Percentiles rank a stretch among this genome's conserved stretches.
phyloP scores from a whole-genome alignment of 169 alveolate species.

The Cyclospora cayetanensis region DNA sequence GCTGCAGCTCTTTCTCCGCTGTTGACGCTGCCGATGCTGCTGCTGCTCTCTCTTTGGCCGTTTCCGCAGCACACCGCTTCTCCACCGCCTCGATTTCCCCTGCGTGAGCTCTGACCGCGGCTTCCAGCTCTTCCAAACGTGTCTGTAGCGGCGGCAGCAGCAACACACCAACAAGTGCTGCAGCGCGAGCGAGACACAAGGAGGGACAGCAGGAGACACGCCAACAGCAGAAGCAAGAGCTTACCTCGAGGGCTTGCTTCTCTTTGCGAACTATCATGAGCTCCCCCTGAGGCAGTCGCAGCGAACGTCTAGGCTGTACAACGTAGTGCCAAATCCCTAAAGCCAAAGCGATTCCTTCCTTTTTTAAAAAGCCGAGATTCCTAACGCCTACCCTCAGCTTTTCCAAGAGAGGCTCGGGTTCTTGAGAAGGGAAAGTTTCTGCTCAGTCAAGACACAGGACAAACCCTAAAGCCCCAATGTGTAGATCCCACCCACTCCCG shows the following conservation, averaged over 20 bases:
- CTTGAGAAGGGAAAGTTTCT: not conserved
- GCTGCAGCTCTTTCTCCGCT: constrained; percentile 34
- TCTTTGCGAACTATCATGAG: not conserved
- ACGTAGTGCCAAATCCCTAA: not conserved
- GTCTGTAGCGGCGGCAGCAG: not conserved
- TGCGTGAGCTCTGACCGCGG: not conserved
- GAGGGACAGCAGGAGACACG: not conserved
- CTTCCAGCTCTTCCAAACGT: constrained; percentile 20
- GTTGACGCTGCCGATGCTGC: constrained; percentile 25
- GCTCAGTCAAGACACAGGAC: not conserved
- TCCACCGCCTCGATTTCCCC: not conserved
- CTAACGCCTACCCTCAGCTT: not conserved
- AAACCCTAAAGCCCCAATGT: constrained; percentile 2
- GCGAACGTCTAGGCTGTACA: not conserved
- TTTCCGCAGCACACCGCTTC: constrained; percentile 16
- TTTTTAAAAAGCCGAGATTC: not conserved
- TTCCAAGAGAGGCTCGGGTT: constrained; percentile 6
- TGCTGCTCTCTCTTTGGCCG: constrained; percentile 23
- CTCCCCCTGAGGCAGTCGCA: not conserved
- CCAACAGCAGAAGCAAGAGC: not conserved
- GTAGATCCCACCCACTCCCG: no score
- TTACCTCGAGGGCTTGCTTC: not conserved
- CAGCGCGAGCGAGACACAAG: constrained; percentile 1
- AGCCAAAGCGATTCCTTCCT: not conserved
- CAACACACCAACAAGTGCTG: constrained; percentile 6